These are phyloP conservation scores for Acer campestre DNA, from an alignment of 345 rosid genomes.

Conservation along the genomic window DNA sequence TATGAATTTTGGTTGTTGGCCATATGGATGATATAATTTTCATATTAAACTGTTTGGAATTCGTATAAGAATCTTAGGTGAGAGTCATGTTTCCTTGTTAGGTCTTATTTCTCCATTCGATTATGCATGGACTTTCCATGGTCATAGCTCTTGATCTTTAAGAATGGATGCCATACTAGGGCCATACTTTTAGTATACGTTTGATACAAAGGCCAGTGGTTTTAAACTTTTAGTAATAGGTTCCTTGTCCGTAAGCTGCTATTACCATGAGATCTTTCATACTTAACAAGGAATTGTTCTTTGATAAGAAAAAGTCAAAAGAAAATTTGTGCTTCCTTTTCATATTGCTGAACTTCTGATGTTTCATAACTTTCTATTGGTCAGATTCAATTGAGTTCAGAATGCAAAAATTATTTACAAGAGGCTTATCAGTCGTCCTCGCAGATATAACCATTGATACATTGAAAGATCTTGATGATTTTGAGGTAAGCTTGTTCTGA, in stretches of 20 bases:
- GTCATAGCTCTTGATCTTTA: neutral
- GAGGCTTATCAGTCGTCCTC: conserved; percentile 59
- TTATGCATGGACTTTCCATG: neutral
- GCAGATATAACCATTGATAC: conserved; percentile 59
- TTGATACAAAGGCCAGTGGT: neutral
- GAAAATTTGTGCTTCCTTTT: conserved; percentile 1
- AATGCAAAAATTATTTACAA: conserved; percentile 52
- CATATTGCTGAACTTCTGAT: neutral
- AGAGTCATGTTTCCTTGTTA: neutral
- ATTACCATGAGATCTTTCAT: neutral
- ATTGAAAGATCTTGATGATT: conserved; percentile 59
- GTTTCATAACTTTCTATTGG: conserved; percentile 17
- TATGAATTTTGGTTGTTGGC: neutral
- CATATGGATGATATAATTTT: neutral
- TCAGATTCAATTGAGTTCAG: conserved; percentile 65
- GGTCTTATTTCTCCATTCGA: neutral
- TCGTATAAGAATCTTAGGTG: neutral
- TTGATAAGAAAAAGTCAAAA: neutral
- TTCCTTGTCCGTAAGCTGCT: neutral
- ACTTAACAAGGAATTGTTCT: neutral
- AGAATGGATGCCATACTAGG: neutral
- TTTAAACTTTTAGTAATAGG: neutral
- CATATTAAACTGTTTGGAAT: neutral
- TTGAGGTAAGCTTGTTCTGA: conserved; percentile 62
- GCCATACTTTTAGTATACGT: neutral